phyloP scores from a whole-genome alignment of 2,329 filamentous ascomycete species.

The Exophiala sp. region DNA sequence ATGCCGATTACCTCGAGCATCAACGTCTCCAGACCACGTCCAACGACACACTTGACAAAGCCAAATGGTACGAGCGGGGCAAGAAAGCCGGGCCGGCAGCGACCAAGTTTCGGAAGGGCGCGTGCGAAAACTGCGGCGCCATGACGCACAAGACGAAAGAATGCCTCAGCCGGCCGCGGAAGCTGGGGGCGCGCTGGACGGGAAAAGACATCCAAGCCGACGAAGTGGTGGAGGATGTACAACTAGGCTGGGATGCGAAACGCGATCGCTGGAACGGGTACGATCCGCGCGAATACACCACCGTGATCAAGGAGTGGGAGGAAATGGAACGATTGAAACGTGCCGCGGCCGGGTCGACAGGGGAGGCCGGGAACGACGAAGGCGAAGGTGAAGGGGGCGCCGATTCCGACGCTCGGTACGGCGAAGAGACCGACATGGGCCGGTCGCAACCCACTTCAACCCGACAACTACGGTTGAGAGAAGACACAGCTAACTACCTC shows the following conservation, averaged over 20 bases:
- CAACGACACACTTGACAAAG: slow-evolving; percentile 47
- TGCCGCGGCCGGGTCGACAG: slow-evolving; percentile 49
- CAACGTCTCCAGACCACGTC: slow-evolving; percentile 64
- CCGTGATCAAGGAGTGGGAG: slow-evolving; percentile 84
- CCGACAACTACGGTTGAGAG: slow-evolving; percentile 80
- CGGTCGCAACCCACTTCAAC: slow-evolving; percentile 78
- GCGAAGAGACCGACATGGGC: slow-evolving; percentile 95
- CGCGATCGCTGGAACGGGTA: slow-evolving; percentile 98
- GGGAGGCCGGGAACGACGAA: slow-evolving; percentile 35
- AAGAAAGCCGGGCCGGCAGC: slow-evolving; percentile 78
- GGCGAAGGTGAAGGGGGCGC: not conserved
- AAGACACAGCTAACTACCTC: slow-evolving; percentile 96
- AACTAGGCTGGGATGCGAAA: slow-evolving; percentile 93
- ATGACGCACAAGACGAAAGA: slow-evolving; percentile 97
- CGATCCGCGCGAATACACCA: slow-evolving; percentile 75
- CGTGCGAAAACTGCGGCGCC: slow-evolving; percentile 95
- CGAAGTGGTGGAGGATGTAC: slow-evolving; percentile 76
- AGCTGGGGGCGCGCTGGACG: slow-evolving; percentile 84
- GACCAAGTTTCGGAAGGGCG: slow-evolving; percentile 95
- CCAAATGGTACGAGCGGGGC: slow-evolving; percentile 90
- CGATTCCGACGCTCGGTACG: slow-evolving; percentile 59
- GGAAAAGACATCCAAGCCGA: slow-evolving; percentile 92
- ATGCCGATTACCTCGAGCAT: slow-evolving; percentile 89
- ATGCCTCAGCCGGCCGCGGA: slow-evolving; percentile 80
- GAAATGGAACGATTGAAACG: slow-evolving; percentile 70